A percentile compares a stretch with the other conserved stretches of the same genome.
Conservation (phyloP, 148 eudicot genomes). For the Pharnaceum exiguum region DNA sequence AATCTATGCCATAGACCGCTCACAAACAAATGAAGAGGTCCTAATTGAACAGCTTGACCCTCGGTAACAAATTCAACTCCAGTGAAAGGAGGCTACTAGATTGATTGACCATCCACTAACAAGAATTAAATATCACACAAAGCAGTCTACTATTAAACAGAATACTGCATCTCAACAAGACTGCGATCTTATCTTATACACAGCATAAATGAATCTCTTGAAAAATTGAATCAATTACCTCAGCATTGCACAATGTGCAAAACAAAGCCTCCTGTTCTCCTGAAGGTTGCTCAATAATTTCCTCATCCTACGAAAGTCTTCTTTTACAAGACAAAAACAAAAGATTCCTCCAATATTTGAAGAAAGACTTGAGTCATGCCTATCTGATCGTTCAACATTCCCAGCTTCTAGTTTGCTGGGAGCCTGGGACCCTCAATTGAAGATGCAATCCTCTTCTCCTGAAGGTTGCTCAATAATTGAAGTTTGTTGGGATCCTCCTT, state of each 20-base stretch:
- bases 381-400: slow-evolving; percentile 36
- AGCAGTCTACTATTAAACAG: background rate
- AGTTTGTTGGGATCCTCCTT: too few relatives aligned
- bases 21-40: too few relatives aligned
- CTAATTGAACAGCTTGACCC: too few relatives aligned
- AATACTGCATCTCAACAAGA: background rate
- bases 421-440: slow-evolving; percentile 52
- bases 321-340: slow-evolving; percentile 62
- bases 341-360: slow-evolving; percentile 56
- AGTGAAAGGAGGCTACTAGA: too few relatives aligned
- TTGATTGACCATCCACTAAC: too few relatives aligned
- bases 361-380: slow-evolving; percentile 36
- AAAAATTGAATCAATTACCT: slow-evolving; percentile 45
- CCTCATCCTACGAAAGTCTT: slow-evolving; percentile 83
- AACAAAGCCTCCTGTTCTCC: slow-evolving; percentile 84
- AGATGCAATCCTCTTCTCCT: too few relatives aligned
- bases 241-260: slow-evolving; percentile 90
- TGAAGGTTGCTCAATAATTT: slow-evolving; percentile 41
- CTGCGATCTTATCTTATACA: background rate
- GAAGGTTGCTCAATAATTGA: too few relatives aligned
- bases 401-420: slow-evolving; percentile 34
- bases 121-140: too few relatives aligned
- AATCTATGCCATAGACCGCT: too few relatives aligned
- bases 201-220: background rate
- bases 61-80: too few relatives aligned